A percentile compares a stretch with the other conserved stretches of the same genome.
phyloP scores from a whole-genome alignment of 2,329 filamentous ascomycete species.

The Cadophora malorum region DNA sequence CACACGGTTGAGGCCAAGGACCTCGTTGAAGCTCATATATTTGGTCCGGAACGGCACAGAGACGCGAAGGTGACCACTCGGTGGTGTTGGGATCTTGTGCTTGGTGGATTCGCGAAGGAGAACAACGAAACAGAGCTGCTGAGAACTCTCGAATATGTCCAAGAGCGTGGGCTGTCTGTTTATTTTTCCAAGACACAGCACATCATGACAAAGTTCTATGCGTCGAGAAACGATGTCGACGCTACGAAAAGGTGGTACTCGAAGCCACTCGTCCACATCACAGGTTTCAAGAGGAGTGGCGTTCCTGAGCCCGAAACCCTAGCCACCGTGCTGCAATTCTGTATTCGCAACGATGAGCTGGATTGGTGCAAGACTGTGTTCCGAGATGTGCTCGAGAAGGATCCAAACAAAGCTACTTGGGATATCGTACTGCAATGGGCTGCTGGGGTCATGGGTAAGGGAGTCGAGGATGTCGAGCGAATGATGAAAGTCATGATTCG shows the following conservation, averaged over 20 bases:
- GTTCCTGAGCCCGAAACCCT: constrained; percentile 49
- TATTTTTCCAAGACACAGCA: constrained; percentile 56
- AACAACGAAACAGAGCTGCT: constrained; percentile 63
- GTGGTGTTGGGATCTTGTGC: constrained; percentile 55
- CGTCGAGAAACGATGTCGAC: constrained; percentile 60
- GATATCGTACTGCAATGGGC: constrained; percentile 80
- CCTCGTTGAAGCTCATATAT: constrained; percentile 22
- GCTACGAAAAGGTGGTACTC: constrained; percentile 73
- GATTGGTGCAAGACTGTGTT: constrained; percentile 70
- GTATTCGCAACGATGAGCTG: constrained; percentile 62
- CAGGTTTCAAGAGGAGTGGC: constrained; percentile 19
- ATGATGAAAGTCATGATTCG: constrained; percentile 74
- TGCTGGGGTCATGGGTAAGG: constrained; percentile 70
- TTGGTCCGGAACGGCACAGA: background rate
- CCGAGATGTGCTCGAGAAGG: constrained; percentile 49
- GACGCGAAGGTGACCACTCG: constrained; percentile 40
- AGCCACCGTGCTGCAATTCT: constrained; percentile 64
- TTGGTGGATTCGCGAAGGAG: constrained; percentile 68
- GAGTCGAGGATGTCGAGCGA: constrained; percentile 72
- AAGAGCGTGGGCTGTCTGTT: constrained; percentile 51
- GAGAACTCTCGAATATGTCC: constrained; percentile 59
- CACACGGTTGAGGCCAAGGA: constrained; percentile 39
- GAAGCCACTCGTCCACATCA: constrained; percentile 45
- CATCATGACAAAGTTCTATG: constrained; percentile 68
- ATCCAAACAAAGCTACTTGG: constrained; percentile 64